These are phyloP conservation scores for Salix udensis DNA, from an alignment of 345 rosid genomes.

Conservation along the genomic window DNA sequence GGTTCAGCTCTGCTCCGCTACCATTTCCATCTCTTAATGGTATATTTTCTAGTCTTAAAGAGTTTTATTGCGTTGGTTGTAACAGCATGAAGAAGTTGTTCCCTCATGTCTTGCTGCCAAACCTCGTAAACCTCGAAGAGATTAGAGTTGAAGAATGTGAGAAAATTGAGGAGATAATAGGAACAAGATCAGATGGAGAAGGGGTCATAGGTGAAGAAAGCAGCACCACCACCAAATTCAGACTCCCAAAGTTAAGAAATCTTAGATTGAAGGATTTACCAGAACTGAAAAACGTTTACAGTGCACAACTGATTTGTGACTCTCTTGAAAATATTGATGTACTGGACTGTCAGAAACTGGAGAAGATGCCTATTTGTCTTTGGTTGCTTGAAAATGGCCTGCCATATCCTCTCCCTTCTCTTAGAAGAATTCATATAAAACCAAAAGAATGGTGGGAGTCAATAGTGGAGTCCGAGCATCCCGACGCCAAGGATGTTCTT, in stretches of 20 bases:
- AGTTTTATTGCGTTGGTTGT: background rate
- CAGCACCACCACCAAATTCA: background rate
- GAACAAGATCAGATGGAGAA: background rate
- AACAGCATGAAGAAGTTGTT: slow-evolving; percentile 9
- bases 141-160: background rate
- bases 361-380: no score
- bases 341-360: no score
- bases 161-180: slow-evolving; percentile 23
- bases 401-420: no score
- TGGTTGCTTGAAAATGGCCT: no score
- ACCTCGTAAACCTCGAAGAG: slow-evolving; percentile 14
- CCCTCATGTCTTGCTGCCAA: background rate
- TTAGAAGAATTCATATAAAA: no score
- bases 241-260: background rate
- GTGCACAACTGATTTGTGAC: background rate
- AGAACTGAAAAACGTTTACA: slow-evolving; percentile 11
- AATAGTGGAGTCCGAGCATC: no score
- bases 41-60: background rate
- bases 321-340: no score
- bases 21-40: background rate
- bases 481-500: no score
- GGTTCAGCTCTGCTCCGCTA: no score
- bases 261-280: background rate
- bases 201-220: background rate
- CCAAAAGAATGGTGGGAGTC: no score